These are phyloP conservation scores for Talaromyces trachyspermus DNA, from an alignment of 495 filamentous ascomycete genomes.

Conservation along the genomic window DNA sequence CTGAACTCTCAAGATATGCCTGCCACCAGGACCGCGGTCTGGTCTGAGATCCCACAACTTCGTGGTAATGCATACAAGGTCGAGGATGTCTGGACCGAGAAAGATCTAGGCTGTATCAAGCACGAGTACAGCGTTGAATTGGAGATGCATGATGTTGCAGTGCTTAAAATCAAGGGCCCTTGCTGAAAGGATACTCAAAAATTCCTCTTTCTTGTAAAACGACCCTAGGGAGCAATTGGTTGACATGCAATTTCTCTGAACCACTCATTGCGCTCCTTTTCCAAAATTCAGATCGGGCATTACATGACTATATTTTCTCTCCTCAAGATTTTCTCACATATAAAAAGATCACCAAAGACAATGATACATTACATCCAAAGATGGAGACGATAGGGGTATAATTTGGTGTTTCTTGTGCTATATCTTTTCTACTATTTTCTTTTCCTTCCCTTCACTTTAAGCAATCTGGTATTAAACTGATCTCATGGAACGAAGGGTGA, in stretches of 20 bases:
- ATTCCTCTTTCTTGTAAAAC: no score
- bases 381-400: no score
- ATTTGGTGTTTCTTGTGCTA: neutral
- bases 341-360: no score
- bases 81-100: conserved; percentile 47
- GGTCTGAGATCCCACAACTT: conserved; percentile 48
- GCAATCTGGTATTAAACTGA: conserved; percentile 1
- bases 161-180: conserved; percentile 28
- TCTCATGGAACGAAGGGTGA: conserved; percentile 21
- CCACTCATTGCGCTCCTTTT: no score
- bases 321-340: neutral
- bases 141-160: conserved; percentile 43
- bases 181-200: no score
- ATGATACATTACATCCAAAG: no score
- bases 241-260: no score
- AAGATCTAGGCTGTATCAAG: conserved; percentile 40
- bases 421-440: no score
- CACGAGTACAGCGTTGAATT: conserved; percentile 27
- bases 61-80: conserved; percentile 37
- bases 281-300: no score
- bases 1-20: conserved; percentile 38
- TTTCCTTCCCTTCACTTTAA: no score
- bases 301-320: no score
- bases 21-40: conserved; percentile 36
- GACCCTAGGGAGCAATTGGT: no score